Conservation (phyloP, 2,329 filamentous ascomycete species). For the Hirsutella rhossiliensis region DNA sequence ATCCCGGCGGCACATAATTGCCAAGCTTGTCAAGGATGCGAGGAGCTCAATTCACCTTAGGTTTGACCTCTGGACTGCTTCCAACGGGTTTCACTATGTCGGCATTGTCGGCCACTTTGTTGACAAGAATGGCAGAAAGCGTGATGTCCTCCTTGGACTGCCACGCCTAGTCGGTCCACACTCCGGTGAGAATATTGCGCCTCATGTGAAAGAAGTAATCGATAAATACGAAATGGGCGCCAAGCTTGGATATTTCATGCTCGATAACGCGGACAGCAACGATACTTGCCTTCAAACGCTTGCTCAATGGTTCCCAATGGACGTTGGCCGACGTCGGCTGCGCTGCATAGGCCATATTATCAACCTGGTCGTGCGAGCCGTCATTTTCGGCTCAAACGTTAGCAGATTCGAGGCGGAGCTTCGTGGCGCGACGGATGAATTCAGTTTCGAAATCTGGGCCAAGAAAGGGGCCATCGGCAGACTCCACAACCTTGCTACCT, state of each 20-base stretch:
- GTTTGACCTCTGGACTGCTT: background rate
- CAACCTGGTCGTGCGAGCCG: too few relatives aligned
- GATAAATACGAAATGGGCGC: slow-evolving; percentile 1
- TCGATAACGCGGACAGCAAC: background rate
- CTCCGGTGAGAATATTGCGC: background rate
- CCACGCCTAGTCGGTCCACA: background rate
- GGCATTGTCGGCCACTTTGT: background rate
- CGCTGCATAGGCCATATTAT: too few relatives aligned
- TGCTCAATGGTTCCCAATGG: too few relatives aligned
- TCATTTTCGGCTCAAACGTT: too few relatives aligned
- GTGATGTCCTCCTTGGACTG: too few relatives aligned
- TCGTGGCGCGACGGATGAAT: too few relatives aligned
- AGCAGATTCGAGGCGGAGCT: too few relatives aligned
- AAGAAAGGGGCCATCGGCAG: slow-evolving; percentile 1
- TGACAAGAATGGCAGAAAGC: background rate
- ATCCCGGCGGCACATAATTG: slow-evolving; percentile 1
- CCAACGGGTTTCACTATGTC: background rate
- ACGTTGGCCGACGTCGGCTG: too few relatives aligned
- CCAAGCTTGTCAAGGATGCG: background rate
- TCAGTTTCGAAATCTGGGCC: too few relatives aligned
- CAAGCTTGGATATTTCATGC: slow-evolving; percentile 1
- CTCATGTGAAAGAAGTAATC: background rate
- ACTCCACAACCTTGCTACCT: background rate
- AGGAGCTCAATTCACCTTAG: slow-evolving; percentile 1
- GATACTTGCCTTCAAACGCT: slow-evolving; percentile 1